These are phyloP conservation scores for Rhododendron vialii DNA, from an alignment of 148 eudicot species.

Conservation along the genomic window DNA sequence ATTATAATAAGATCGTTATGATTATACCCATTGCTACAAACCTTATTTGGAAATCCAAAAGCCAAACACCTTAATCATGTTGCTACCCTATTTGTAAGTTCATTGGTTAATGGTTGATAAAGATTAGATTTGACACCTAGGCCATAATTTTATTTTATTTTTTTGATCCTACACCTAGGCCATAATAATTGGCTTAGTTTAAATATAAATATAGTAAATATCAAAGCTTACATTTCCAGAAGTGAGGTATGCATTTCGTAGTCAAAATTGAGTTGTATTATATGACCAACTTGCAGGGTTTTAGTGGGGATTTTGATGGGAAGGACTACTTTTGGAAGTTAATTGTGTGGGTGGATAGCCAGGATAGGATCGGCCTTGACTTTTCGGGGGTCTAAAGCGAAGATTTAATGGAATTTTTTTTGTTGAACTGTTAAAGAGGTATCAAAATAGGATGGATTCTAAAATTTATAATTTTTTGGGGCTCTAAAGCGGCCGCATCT, in stretches of 20 bases:
- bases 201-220: not conserved
- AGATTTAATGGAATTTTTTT: no score
- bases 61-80: not conserved
- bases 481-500: no score
- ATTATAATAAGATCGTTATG: not conserved
- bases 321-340: not conserved
- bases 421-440: no score
- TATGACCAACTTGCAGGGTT: not conserved
- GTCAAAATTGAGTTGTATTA: not conserved
- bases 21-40: not conserved
- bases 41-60: not conserved
- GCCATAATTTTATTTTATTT: no score
- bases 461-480: no score
- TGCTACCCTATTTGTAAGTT: not conserved
- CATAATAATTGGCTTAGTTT: not conserved
- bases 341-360: not conserved
- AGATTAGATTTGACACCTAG: not conserved
- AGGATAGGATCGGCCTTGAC: no score
- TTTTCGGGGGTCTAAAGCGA: no score
- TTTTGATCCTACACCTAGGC: not conserved
- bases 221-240: not conserved
- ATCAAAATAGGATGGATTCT: no score
- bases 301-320: not conserved
- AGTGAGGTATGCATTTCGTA: not conserved
- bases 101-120: not conserved